Percentiles rank a stretch among this genome's conserved stretches.
These are phyloP conservation scores for Nicotiana attenuata DNA, from an alignment of 257 asterid species.

Conservation along the genomic window DNA sequence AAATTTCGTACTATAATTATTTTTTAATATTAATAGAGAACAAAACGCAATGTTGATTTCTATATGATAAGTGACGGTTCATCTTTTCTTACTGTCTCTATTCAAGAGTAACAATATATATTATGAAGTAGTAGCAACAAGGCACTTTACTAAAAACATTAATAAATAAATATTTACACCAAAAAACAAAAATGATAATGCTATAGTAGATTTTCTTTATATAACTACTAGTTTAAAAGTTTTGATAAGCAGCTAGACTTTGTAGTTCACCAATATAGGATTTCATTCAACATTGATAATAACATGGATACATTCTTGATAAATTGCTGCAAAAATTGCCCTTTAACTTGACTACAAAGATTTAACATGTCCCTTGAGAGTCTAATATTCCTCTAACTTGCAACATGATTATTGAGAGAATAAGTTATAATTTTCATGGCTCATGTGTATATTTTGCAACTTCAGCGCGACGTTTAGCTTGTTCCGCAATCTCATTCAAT, in stretches of 20 bases:
- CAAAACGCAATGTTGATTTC: too few species aligned
- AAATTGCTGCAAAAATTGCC: conserved; percentile 1
- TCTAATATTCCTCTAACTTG: conserved; percentile 36
- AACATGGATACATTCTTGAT: background rate
- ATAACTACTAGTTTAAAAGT: background rate
- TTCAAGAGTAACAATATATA: too few species aligned
- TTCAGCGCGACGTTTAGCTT: conserved; percentile 48
- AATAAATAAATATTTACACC: background rate
- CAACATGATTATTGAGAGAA: conserved; percentile 3
- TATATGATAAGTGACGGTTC: too few species aligned
- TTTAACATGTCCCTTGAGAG: conserved; percentile 36
- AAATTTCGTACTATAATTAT: too few species aligned
- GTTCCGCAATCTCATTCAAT: conserved; percentile 47
- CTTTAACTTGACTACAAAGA: too few species aligned
- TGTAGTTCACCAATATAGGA: background rate
- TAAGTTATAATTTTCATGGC: background rate
- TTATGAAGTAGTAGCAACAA: too few species aligned
- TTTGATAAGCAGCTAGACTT: background rate
- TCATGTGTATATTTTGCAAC: conserved; percentile 33
- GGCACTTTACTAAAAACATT: background rate
- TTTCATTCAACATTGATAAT: background rate
- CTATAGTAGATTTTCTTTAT: background rate
- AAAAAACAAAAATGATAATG: background rate
- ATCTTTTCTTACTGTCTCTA: too few species aligned
- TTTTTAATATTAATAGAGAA: too few species aligned